Conservation (phyloP, 2,329 filamentous ascomycete genomes). For the Cytospora mali region DNA sequence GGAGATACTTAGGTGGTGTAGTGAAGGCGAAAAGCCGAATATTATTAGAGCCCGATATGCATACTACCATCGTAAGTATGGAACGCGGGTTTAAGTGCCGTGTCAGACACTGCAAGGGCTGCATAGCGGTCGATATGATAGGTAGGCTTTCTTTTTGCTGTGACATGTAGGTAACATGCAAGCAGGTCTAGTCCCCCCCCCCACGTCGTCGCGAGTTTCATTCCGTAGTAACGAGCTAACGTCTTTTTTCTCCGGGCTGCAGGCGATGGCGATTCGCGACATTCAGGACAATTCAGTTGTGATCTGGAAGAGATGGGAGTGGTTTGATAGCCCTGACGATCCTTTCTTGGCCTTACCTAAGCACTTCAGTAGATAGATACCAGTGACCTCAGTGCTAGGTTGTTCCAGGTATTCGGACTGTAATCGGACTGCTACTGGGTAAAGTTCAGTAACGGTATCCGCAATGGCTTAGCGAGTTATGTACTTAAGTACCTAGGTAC, state of each 20-base stretch:
- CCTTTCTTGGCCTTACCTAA: neutral
- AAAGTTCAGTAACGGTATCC: neutral
- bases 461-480: neutral
- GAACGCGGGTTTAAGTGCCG: conserved; percentile 5
- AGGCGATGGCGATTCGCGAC: neutral
- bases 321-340: neutral
- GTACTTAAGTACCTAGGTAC: too few species aligned
- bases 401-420: too few species aligned
- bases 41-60: conserved; percentile 8
- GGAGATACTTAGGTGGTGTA: neutral
- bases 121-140: conserved; percentile 14
- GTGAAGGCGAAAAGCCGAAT: conserved; percentile 4
- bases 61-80: neutral
- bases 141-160: neutral
- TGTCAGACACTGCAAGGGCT: conserved; percentile 25
- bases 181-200: neutral
- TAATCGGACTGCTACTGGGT: neutral
- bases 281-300: neutral
- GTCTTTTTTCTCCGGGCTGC: neutral
- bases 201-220: neutral
- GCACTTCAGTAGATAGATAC: too few species aligned
- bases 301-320: neutral
- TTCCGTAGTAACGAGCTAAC: conserved; percentile 7
- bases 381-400: neutral
- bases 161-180: conserved; percentile 1